phyloP scores from a whole-genome alignment of 2,329 filamentous ascomycete genomes.

The Drechslerella dactyloides region DNA sequence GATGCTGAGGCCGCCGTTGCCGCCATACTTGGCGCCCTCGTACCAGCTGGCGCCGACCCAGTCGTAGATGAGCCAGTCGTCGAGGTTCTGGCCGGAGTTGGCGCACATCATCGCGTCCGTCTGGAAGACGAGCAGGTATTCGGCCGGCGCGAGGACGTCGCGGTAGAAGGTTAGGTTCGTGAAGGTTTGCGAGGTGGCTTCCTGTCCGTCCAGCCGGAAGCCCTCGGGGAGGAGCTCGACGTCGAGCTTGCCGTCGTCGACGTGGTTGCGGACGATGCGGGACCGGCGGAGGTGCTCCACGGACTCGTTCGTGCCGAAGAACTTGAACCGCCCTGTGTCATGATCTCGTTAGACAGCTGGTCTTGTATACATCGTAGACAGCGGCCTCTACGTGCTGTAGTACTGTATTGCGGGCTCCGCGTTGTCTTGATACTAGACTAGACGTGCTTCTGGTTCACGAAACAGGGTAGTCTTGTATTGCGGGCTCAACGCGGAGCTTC shows the following conservation, averaged over 20 bases:
- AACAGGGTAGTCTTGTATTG: too few species aligned
- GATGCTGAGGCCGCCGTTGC: constrained; percentile 64
- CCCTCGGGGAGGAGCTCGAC: constrained; percentile 64
- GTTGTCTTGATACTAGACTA: too few species aligned
- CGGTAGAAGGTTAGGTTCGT: constrained; percentile 64
- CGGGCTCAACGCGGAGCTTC: too few species aligned
- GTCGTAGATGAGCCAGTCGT: constrained; percentile 64
- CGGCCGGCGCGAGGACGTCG: constrained; percentile 57
- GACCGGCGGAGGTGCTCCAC: constrained; percentile 58
- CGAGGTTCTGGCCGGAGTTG: constrained; percentile 61
- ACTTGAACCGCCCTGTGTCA: constrained; percentile 38
- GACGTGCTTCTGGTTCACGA: too few species aligned
- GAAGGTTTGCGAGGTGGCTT: constrained; percentile 64
- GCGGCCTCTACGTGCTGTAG: too few species aligned
- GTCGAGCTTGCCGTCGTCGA: constrained; percentile 56
- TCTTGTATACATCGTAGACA: too few species aligned
- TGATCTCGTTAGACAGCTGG: not conserved
- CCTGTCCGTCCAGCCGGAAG: constrained; percentile 63
- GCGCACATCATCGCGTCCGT: constrained; percentile 66
- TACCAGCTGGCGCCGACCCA: constrained; percentile 65
- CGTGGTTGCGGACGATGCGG: constrained; percentile 48
- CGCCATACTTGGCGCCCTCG: constrained; percentile 60
- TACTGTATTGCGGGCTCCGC: too few species aligned
- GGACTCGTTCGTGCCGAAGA: constrained; percentile 64
- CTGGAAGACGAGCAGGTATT: constrained; percentile 66